These are phyloP conservation scores for Cryptosporidium ubiquitum DNA, from an alignment of 169 alveolate species.

Conservation along the genomic window DNA sequence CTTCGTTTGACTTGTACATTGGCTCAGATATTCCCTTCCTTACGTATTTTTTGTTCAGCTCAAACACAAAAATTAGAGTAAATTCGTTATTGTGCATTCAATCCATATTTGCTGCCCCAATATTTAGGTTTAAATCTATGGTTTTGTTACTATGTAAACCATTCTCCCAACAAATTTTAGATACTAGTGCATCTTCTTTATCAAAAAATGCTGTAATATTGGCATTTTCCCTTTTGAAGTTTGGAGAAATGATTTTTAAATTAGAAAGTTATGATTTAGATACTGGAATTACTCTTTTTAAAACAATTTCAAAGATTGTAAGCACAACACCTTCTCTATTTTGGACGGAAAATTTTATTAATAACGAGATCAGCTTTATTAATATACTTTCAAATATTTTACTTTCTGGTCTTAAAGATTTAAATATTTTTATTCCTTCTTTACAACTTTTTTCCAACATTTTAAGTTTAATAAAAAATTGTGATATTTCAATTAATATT, in stretches of 20 bases:
- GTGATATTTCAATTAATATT: neutral
- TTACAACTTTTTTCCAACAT: conserved; percentile 50
- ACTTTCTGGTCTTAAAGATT: neutral
- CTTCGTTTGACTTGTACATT: neutral
- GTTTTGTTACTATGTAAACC: neutral
- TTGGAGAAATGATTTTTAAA: conserved; percentile 10
- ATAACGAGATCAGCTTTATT: conserved; percentile 5
- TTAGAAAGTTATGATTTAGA: conserved; percentile 12
- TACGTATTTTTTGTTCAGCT: conserved; percentile 32
- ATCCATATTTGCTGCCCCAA: conserved; percentile 58
- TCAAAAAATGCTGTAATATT: conserved; percentile 9
- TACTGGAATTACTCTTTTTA: conserved; percentile 13
- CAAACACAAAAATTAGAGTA: conserved; percentile 6
- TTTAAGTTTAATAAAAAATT: conserved; percentile 21
- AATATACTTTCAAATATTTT: conserved; percentile 10
- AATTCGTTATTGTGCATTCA: conserved; percentile 45
- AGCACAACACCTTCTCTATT: conserved; percentile 36
- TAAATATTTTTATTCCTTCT: conserved; percentile 26
- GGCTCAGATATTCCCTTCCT: conserved; percentile 37
- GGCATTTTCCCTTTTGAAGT: neutral
- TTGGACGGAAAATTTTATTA: conserved; percentile 31
- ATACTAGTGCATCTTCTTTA: conserved; percentile 24
- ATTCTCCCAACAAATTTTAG: neutral
- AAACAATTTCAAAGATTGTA: conserved; percentile 23
- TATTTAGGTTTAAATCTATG: conserved; percentile 44